Base-by-base conservation (phyloP, 1,139 yeast genomes). In the Pichia inconspicua region DNA sequence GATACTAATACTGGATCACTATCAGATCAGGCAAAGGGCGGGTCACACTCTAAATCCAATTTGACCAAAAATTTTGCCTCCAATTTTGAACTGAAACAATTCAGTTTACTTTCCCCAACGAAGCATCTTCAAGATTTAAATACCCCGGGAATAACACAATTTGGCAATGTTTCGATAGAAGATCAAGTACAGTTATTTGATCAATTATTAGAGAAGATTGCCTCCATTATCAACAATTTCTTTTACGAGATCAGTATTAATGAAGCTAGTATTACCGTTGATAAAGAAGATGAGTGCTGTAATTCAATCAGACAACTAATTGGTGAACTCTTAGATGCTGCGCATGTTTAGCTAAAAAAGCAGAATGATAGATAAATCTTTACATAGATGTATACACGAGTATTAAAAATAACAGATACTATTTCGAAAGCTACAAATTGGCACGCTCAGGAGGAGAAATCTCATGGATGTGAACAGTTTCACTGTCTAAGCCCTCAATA, bases 381-480 rank as follows among this genome's bases (percentile, higher is more conserved):
- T 32, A n/a, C 22, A 22, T 22, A 22, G 22, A 22, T 22, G 22
- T 22, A 22, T 22, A 22, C 22, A 22, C 4, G 5, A 22, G 5
- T 22, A n/a, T n/a, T 14, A 30, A 11, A 30, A 12, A 30, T 5
- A 30, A 12, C 7, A 12, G n/a, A 12, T 30, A 10, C 6, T 30
- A 30, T 6, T 4, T 37, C 28, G 22, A 22, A 22, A 22, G 22
- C 22, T 44, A 50, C 12, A 52, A 25, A 31, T 45, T 53, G 17
- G 49, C 45, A 47, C 65, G 52, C 43, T 61, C 64, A 5, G 66
- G 66, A 53, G 78, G 80, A 48, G 73, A 69, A 71, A 89, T 82
- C 58, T 78, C 78, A 56, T 84, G 92, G 38, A 90, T 85, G 54
- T 70, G 74, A 9, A 89, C 88, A 54, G 81, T 80, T 7, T 65